phyloP scores from a whole-genome alignment of 2,329 filamentous ascomycete species.

The Xylaria sp. region DNA sequence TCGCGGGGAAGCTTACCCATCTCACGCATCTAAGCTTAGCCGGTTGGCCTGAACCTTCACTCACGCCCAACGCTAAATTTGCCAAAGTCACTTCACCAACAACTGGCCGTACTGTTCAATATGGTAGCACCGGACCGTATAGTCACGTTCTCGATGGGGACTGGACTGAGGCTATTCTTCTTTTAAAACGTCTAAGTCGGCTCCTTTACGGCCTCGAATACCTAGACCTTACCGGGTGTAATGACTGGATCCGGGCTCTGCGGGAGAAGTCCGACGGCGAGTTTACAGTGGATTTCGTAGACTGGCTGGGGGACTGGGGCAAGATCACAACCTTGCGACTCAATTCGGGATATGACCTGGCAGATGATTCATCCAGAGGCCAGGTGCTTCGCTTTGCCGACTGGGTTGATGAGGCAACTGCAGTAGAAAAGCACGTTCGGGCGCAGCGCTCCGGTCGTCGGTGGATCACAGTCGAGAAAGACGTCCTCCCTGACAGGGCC shows the following conservation, averaged over 20 bases:
- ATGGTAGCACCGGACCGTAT: constrained; percentile 66
- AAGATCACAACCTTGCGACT: constrained; percentile 60
- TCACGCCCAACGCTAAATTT: constrained; percentile 64
- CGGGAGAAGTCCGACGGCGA: constrained; percentile 55
- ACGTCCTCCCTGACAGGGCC: constrained; percentile 43
- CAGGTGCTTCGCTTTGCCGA: constrained; percentile 50
- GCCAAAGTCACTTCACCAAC: constrained; percentile 58
- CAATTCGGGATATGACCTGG: constrained; percentile 55
- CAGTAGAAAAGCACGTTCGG: constrained; percentile 60
- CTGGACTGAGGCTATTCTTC: constrained; percentile 67
- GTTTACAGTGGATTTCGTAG: constrained; percentile 52
- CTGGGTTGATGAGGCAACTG: constrained; percentile 52
- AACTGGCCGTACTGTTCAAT: constrained; percentile 57
- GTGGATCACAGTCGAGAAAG: constrained; percentile 60
- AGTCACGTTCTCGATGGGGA: constrained; percentile 67
- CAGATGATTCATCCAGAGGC: constrained; percentile 48
- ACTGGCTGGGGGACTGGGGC: constrained; percentile 65
- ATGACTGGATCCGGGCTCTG: constrained; percentile 63
- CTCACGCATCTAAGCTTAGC: constrained; percentile 70
- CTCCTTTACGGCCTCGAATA: constrained; percentile 68
- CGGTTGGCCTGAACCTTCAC: constrained; percentile 68
- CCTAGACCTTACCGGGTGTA: constrained; percentile 69
- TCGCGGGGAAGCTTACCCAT: constrained; percentile 62
- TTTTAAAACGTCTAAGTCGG: constrained; percentile 65
- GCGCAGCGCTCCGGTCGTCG: constrained; percentile 57